Evolutionary conservation across 192 early-diverging fungal genomes (phyloP).

Genomic region (Coemansia sp.): DNA sequence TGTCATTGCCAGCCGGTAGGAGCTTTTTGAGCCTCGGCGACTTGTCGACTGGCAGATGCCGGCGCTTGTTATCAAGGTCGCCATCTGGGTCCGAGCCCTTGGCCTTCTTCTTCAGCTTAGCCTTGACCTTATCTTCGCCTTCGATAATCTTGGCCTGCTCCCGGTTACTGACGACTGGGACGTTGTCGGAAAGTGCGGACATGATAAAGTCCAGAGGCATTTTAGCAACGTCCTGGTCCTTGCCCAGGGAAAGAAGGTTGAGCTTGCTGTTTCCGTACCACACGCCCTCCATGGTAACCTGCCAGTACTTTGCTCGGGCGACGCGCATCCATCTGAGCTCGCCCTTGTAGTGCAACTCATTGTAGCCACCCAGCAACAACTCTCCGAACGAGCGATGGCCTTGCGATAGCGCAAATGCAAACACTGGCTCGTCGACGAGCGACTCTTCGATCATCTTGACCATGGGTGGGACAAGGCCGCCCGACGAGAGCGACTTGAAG

Average conservation of each 20-base stretch:
- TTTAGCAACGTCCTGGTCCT: constrained; percentile 35
- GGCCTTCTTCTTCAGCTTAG: constrained; percentile 29
- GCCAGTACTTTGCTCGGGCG: constrained; percentile 65
- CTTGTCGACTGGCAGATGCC: constrained; percentile 29
- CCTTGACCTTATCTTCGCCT: constrained; percentile 23
- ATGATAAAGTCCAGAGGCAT: constrained; percentile 43
- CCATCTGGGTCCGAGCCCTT: constrained; percentile 33
- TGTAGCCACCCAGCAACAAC: constrained; percentile 60
- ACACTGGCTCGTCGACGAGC: constrained; percentile 51
- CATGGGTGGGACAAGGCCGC: constrained; percentile 53
- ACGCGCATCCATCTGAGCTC: constrained; percentile 60
- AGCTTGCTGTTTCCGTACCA: constrained; percentile 54
- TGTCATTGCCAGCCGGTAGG: constrained; percentile 16
- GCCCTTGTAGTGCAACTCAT: constrained; percentile 58
- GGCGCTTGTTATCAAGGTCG: constrained; percentile 28
- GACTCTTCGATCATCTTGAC: constrained; percentile 50
- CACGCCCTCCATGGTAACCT: constrained; percentile 54
- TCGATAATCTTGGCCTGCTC: constrained; percentile 9
- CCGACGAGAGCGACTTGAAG: constrained; percentile 48
- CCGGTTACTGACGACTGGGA: constrained; percentile 2
- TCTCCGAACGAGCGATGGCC: constrained; percentile 48
- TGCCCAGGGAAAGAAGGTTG: constrained; percentile 49
- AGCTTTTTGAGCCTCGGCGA: constrained; percentile 54
- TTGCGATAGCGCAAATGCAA: constrained; percentile 54
- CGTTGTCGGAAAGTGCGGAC: constrained; percentile 18